phyloP scores from a whole-genome alignment of 257 asterid genomes.

The Rauvolfia tetraphylla region DNA sequence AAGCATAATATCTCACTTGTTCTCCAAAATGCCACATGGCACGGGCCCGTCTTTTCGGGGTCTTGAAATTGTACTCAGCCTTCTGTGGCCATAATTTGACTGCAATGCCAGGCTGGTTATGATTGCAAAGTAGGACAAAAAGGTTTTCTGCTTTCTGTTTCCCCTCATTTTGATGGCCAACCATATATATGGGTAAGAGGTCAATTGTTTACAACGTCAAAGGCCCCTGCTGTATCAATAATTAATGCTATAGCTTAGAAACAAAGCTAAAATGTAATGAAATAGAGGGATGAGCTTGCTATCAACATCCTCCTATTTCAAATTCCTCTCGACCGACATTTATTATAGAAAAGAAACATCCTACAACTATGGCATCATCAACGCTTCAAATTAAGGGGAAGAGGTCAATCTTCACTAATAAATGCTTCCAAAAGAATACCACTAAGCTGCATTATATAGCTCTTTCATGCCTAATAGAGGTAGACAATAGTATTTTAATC shows the following conservation, averaged over 20 bases:
- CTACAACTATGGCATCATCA: neutral
- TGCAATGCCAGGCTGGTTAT: neutral
- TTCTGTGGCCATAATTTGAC: constrained; percentile 10
- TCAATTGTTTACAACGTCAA: neutral
- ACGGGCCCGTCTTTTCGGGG: neutral
- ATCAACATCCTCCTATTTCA: constrained; percentile 5
- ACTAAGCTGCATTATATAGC: neutral
- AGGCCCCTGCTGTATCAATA: neutral
- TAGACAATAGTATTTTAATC: neutral
- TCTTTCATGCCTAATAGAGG: neutral
- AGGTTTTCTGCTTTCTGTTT: neutral
- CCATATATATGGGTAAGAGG: neutral
- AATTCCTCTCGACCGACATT: constrained; percentile 8
- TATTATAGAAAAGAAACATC: constrained; percentile 17
- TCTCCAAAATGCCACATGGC: neutral
- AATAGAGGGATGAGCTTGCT: neutral
- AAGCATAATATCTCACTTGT: neutral
- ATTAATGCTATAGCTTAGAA: constrained; percentile 7
- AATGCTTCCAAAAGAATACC: constrained; percentile 6
- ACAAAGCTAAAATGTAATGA: constrained; percentile 6
- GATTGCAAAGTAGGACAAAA: constrained; percentile 7
- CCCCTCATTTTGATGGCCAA: neutral
- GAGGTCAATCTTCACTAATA: neutral
- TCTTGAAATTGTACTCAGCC: neutral
- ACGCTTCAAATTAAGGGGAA: constrained; percentile 9